phyloP scores from a whole-genome alignment of 1,139 yeast species.

The Zygoascus hellenicus region DNA sequence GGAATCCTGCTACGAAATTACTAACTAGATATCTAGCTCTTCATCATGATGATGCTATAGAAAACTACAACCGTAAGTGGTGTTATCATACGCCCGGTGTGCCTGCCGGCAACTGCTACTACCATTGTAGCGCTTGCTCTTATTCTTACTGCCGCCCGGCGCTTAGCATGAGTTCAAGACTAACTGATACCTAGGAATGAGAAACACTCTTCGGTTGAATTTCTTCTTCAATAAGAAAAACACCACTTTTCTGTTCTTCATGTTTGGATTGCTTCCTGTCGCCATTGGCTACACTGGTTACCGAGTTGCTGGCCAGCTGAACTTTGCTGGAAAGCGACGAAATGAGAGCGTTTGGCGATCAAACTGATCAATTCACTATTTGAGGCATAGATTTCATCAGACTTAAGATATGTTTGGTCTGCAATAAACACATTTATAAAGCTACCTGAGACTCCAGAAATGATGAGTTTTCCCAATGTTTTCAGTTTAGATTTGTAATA shows the following conservation, averaged over 20 bases:
- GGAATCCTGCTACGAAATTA: neutral
- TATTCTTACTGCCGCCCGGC: neutral
- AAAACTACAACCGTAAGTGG: constrained; percentile 7
- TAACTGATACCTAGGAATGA: constrained; percentile 1
- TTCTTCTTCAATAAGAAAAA: constrained; percentile 30
- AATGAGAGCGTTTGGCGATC: constrained; percentile 28
- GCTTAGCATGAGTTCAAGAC: neutral
- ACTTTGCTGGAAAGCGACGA: constrained; percentile 29
- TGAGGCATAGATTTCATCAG: no score
- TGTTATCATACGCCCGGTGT: neutral
- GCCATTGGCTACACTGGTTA: constrained; percentile 30
- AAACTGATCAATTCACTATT: constrained; percentile 4
- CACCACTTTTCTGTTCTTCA: constrained; percentile 30
- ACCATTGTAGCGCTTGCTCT: neutral
- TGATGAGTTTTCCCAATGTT: no score
- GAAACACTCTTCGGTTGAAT: constrained; percentile 13
- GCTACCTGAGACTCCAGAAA: no score
- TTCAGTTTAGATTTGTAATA: no score
- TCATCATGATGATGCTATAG: constrained; percentile 10
- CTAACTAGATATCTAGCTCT: constrained; percentile 6
- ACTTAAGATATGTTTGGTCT: no score
- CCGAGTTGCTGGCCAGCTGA: constrained; percentile 25
- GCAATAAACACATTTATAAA: no score
- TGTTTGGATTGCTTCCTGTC: constrained; percentile 33
- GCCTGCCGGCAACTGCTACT: neutral